Percentiles rank a stretch among this genome's conserved stretches.
phyloP scores from a whole-genome alignment of 352 stramenopile genomes.

The Globisporangium nunn region DNA sequence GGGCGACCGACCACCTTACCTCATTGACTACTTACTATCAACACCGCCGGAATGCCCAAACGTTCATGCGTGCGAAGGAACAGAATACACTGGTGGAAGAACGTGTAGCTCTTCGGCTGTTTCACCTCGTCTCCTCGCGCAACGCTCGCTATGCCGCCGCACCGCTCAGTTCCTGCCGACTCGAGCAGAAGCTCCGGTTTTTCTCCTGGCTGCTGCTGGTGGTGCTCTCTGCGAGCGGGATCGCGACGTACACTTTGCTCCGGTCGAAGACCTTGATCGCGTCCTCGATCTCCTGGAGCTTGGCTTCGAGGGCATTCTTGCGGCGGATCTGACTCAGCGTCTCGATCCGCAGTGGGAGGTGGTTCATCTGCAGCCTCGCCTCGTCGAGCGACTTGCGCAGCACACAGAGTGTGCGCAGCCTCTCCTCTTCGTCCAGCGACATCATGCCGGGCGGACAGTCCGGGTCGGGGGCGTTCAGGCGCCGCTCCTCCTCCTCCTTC shows the following conservation, averaged over 20 bases:
- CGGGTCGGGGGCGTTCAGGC: slow-evolving; percentile 65
- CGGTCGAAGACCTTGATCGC: slow-evolving; percentile 86
- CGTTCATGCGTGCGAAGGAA: not conserved
- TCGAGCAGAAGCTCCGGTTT: slow-evolving; percentile 1
- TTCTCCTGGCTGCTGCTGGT: slow-evolving; percentile 2
- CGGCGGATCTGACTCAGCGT: slow-evolving; percentile 71
- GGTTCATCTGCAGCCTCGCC: slow-evolving; percentile 58
- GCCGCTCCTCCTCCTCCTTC: slow-evolving; percentile 74
- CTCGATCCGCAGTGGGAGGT: slow-evolving; percentile 79
- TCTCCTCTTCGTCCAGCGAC: slow-evolving; percentile 74
- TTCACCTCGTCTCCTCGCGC: no score
- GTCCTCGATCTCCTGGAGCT: slow-evolving; percentile 86
- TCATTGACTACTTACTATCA: no score
- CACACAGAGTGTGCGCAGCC: slow-evolving; percentile 55
- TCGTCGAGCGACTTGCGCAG: slow-evolving; percentile 58
- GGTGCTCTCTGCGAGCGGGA: slow-evolving; percentile 16
- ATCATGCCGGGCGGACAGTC: slow-evolving; percentile 85
- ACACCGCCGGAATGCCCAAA: no score
- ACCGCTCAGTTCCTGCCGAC: no score
- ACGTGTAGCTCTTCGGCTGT: no score
- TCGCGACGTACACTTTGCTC: slow-evolving; percentile 79
- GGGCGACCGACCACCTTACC: no score
- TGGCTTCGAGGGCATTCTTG: slow-evolving; percentile 76
- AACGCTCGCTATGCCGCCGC: not conserved
- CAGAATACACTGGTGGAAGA: not conserved